These are phyloP conservation scores for Monosporascus sp. DNA, from an alignment of 2,329 filamentous ascomycete species.

Conservation along the genomic window DNA sequence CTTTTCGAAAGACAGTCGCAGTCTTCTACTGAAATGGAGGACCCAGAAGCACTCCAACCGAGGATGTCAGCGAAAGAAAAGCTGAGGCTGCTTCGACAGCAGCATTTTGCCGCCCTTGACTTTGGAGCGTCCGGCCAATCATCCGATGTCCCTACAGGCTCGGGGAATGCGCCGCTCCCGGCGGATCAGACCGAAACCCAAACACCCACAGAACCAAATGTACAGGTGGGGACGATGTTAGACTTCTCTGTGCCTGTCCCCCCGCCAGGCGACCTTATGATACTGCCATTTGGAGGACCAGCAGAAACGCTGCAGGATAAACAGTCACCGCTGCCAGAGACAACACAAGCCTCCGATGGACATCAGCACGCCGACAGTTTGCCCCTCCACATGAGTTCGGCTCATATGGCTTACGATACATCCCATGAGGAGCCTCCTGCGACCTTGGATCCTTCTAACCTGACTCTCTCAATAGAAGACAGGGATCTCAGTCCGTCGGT, in stretches of 20 bases:
- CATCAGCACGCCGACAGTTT: not conserved
- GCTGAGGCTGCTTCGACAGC: constrained; percentile 16
- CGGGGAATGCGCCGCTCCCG: not conserved
- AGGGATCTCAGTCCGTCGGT: constrained; percentile 21
- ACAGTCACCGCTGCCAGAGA: not conserved
- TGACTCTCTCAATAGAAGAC: constrained; percentile 26
- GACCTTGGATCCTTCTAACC: constrained; percentile 23
- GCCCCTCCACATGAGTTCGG: constrained; percentile 2
- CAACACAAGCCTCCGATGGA: not conserved
- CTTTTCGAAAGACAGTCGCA: not conserved
- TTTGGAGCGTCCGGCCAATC: not conserved
- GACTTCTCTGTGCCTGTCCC: constrained; percentile 6
- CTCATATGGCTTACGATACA: constrained; percentile 7
- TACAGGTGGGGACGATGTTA: not conserved
- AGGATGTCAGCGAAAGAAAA: constrained; percentile 19
- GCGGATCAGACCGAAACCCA: not conserved
- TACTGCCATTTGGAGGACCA: not conserved
- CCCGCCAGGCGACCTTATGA: not conserved
- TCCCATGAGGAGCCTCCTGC: constrained; percentile 18
- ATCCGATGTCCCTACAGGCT: not conserved
- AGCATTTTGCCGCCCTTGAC: constrained; percentile 9
- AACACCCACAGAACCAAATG: not conserved
- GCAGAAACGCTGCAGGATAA: not conserved
- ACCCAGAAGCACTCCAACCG: constrained; percentile 4
- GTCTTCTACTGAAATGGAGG: constrained; percentile 15